Conservation (phyloP, 2,329 filamentous ascomycete genomes). For the Sclerotiophoma versabilis region DNA sequence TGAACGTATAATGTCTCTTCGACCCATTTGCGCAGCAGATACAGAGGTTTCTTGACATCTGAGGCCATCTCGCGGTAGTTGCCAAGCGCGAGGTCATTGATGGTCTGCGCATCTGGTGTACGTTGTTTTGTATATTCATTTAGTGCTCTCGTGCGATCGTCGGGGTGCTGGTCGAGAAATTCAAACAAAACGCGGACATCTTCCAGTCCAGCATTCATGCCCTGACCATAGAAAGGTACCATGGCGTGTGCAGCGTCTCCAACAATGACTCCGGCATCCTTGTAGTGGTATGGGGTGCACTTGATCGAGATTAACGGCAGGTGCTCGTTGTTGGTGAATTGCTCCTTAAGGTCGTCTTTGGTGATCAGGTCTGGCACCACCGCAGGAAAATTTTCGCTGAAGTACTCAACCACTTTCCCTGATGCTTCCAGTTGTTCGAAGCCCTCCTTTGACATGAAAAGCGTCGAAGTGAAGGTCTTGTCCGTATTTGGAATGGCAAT, state of each 20-base stretch:
- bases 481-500: constrained; percentile 92
- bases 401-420: constrained; percentile 71
- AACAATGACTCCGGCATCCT: constrained; percentile 78
- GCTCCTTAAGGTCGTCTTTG: constrained; percentile 70
- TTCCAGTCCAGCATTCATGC: constrained; percentile 96
- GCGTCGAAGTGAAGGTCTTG: constrained; percentile 91
- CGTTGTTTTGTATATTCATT: constrained; percentile 77
- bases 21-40: constrained; percentile 81
- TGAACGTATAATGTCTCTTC: constrained; percentile 84
- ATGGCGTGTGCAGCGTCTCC: constrained; percentile 97
- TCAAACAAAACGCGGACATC: constrained; percentile 90
- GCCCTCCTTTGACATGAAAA: constrained; percentile 79
- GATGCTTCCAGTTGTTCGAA: constrained; percentile 73
- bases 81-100: constrained; percentile 87
- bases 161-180: constrained; percentile 73
- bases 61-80: constrained; percentile 96
- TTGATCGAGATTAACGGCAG: constrained; percentile 93
- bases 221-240: constrained; percentile 98
- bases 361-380: constrained; percentile 74
- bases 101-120: constrained; percentile 80
- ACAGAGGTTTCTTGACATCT: constrained; percentile 78
- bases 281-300: constrained; percentile 86
- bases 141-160: constrained; percentile 60
- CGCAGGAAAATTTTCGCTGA: constrained; percentile 84
- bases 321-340: constrained; percentile 84